These are phyloP conservation scores for Xylaria acuta DNA, from an alignment of 495 filamentous ascomycete species.

Conservation along the genomic window DNA sequence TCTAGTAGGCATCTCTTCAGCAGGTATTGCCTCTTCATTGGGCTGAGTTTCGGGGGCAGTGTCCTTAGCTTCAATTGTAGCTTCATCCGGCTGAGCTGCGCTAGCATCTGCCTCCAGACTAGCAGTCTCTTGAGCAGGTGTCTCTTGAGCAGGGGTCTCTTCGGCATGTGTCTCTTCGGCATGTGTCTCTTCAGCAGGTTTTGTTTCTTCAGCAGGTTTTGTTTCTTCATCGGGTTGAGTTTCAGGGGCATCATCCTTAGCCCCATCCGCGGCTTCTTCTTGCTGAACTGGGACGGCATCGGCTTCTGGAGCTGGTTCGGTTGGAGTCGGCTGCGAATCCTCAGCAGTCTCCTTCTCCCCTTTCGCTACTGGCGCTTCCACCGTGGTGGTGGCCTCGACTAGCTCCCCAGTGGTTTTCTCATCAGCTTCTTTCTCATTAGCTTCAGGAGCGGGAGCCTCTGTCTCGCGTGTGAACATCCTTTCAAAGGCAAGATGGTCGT, in stretches of 20 bases:
- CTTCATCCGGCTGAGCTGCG: neutral
- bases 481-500: conserved; percentile 20
- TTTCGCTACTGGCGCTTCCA: neutral
- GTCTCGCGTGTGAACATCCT: conserved; percentile 6
- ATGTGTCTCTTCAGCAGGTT: conserved; percentile 1
- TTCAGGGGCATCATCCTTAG: neutral
- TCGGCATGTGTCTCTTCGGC: neutral
- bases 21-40: neutral
- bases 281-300: neutral
- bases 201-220: neutral
- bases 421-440: neutral
- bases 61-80: neutral
- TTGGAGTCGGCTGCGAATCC: neutral
- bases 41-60: neutral
- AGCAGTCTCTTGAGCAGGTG: neutral
- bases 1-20: neutral
- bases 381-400: neutral
- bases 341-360: conserved; percentile 4
- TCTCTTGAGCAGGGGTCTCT: neutral
- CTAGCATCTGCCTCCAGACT: neutral
- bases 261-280: neutral
- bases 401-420: neutral
- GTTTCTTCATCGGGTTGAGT: neutral
- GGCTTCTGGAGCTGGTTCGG: conserved; percentile 3
- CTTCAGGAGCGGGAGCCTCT: neutral